These are phyloP conservation scores for Sordariomycetes sp. DNA, from an alignment of 2,329 filamentous ascomycete genomes.

Conservation along the genomic window DNA sequence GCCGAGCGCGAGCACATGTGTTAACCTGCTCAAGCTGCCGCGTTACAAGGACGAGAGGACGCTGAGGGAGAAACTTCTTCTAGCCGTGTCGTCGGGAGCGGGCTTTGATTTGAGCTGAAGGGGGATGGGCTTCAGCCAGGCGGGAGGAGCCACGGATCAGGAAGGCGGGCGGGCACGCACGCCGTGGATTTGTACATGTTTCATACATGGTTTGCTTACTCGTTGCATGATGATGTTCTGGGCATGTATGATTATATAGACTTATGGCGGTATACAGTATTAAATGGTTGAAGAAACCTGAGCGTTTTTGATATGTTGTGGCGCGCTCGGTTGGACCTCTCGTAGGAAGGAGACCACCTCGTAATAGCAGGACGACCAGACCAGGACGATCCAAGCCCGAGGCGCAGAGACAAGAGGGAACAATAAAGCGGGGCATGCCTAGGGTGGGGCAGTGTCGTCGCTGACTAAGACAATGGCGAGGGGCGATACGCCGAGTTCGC, in stretches of 20 bases:
- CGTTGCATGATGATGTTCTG: not conserved
- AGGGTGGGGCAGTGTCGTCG: no score
- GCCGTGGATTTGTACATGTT: not conserved
- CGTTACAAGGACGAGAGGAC: conserved; percentile 57
- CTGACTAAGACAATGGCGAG: no score
- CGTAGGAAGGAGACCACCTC: no score
- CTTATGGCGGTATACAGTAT: not conserved
- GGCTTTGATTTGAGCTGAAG: conserved; percentile 72
- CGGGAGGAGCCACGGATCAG: not conserved
- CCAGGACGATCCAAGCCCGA: no score
- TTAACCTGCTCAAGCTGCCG: conserved; percentile 88
- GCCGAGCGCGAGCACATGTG: conserved; percentile 91
- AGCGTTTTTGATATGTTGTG: no score
- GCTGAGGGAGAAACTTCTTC: conserved; percentile 72
- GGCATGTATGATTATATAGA: not conserved
- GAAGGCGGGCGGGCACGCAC: not conserved
- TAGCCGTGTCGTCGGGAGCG: conserved; percentile 80
- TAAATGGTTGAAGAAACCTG: not conserved
- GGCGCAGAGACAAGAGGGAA: no score
- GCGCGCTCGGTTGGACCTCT: no score
- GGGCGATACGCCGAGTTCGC: no score
- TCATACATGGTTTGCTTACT: not conserved
- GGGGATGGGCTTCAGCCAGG: not conserved
- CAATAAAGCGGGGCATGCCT: no score
- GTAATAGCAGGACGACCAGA: no score